Evolutionary conservation across 73 alveolate species (phyloP), one percentile per base, ranked within the genome.

Genomic region (Breviolum minutum): DNA sequence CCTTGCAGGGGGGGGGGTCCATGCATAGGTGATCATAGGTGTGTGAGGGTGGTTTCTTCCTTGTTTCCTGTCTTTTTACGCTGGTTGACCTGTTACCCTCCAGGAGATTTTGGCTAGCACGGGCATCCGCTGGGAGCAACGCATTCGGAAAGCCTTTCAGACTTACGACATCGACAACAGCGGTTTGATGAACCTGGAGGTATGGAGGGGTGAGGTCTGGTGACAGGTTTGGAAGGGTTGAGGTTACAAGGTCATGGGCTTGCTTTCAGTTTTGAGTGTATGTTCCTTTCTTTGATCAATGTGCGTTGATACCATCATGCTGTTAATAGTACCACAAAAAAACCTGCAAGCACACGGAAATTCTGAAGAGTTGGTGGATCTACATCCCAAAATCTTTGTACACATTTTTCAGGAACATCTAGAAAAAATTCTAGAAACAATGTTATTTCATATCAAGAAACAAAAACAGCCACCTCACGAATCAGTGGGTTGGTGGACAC

Each of bases 91-190:
- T 40, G 54, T 40, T 2, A 40, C 6, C 26, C 26, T 20, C 29
- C 89, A 91, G 97, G 97, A 79, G 68, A 91, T 91, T 60, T 22
- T 91, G 68, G 97, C 97, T 68, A 73, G 30, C 97, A 91, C 97
- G 68, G 97, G 97, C 97, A 71, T 91, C 64, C 88, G 97, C 63
- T 91, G 97, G 97, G 97, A 91, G 89, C 97, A 91, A 66, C 89
- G 97, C n/a, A 91, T 91, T 76, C 73, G 91, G 74, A 48, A 8
- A 61, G 91, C 91, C 91, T 82, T 82, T 24, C 74, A 82, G 61
- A 82, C 91, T 73, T 82, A 82, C 74, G 91, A 82, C 91, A 82
- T 60, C n/a, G 91, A 82, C 91, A 82, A 82, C 73, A 60, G 74
- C 60, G 91, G 91, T 30, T 73, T 82, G 24, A 82, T 82, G 91